Evolutionary conservation across 768 basidiomycete genomes (phyloP).

Genomic region (Lactarius psammicola): DNA sequence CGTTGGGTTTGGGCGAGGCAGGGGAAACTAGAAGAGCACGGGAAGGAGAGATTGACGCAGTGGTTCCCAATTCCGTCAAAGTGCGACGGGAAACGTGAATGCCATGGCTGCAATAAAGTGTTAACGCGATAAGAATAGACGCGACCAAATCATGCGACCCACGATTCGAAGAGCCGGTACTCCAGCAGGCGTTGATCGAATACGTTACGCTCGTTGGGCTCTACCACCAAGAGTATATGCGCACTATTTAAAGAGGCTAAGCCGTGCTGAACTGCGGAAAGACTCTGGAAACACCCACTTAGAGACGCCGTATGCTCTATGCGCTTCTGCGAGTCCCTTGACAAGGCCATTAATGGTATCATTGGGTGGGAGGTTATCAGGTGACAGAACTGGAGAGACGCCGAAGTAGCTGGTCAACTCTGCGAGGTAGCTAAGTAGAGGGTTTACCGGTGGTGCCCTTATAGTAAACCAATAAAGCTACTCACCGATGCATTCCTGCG

Average conservation of each 20-base stretch:
- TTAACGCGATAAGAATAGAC: conserved; percentile 1
- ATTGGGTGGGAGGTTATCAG: conserved; percentile 69
- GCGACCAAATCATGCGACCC: conserved; percentile 29
- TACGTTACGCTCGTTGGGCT: conserved; percentile 84
- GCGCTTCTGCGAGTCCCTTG: conserved; percentile 75
- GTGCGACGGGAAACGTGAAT: conserved; percentile 77
- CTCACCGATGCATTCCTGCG: conserved; percentile 74
- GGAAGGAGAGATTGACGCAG: conserved; percentile 45
- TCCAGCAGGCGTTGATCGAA: conserved; percentile 92
- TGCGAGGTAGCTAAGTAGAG: conserved; percentile 56
- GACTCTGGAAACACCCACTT: conserved; percentile 41
- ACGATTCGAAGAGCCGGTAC: conserved; percentile 82
- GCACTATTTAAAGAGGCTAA: conserved; percentile 38
- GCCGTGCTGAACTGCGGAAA: background rate
- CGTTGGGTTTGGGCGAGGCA: conserved; percentile 36
- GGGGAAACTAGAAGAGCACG: conserved; percentile 43
- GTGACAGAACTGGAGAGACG: conserved; percentile 50
- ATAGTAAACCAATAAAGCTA: background rate
- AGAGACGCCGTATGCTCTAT: conserved; percentile 62
- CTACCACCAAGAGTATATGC: conserved; percentile 83
- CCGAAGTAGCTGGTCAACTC: conserved; percentile 66
- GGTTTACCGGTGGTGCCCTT: background rate
- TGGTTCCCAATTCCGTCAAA: conserved; percentile 60
- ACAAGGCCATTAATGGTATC: conserved; percentile 67
- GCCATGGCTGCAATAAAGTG: conserved; percentile 50